phyloP scores from a whole-genome alignment of 345 rosid species.

The Pistacia integerrima region DNA sequence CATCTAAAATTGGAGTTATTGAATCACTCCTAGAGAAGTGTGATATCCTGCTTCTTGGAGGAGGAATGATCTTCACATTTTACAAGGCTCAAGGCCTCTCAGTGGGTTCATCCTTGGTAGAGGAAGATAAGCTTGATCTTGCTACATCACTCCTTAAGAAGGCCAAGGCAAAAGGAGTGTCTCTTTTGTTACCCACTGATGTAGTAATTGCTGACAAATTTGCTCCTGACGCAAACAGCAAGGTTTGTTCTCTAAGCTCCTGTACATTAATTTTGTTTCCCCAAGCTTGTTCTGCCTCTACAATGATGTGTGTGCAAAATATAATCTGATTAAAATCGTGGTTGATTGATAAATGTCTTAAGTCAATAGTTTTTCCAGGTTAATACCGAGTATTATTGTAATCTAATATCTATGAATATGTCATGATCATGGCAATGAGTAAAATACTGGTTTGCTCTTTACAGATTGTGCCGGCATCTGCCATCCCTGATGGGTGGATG shows the following conservation, averaged over 20 bases:
- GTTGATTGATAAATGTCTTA: not conserved
- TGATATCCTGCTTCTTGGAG: constrained; percentile 78
- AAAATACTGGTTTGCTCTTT: constrained; percentile 11
- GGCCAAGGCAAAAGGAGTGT: constrained; percentile 85
- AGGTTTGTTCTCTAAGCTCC: constrained; percentile 47
- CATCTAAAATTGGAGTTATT: constrained; percentile 92
- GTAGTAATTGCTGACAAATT: constrained; percentile 92
- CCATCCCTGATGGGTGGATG: constrained; percentile 97
- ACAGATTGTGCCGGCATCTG: constrained; percentile 76
- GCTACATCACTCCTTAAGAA: constrained; percentile 75
- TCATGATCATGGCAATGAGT: constrained; percentile 8
- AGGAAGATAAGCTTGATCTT: constrained; percentile 79
- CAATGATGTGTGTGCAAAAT: not conserved
- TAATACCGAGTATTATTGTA: not conserved
- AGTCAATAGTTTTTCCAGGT: not conserved
- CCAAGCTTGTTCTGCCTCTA: not conserved
- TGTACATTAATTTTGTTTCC: not conserved
- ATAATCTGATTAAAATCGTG: not conserved
- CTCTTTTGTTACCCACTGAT: constrained; percentile 76
- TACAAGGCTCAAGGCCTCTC: constrained; percentile 80
- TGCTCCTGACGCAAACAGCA: constrained; percentile 85
- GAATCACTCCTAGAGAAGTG: constrained; percentile 78
- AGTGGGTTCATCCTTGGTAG: constrained; percentile 84
- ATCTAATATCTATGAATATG: not conserved
- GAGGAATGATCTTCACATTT: constrained; percentile 95